Evolutionary conservation across 179 eudicot genomes (phyloP), one percentile per base, ranked within the genome.

Genomic region (Silene noctiflora): DNA sequence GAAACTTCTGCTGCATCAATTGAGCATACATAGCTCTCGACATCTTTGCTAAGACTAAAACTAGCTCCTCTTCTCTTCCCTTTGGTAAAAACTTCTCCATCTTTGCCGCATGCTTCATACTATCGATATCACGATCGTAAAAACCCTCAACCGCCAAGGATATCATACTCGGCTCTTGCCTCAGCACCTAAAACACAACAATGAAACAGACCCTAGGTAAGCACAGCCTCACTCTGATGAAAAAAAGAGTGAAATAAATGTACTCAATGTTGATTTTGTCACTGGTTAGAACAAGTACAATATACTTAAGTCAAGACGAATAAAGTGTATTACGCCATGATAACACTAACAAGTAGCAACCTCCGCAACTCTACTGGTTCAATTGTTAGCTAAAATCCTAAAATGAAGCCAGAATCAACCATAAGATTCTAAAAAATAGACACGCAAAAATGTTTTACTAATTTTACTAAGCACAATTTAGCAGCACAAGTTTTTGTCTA

Each of bases 11-110:
- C 84, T 89, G 97, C 77, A 87, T 73, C 85, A 94, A 69, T 76
- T 94, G 98, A 6, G 93, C 98, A 70, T 88, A 94, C 98, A 92
- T 92, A 0, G 96, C 96, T 81, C 97, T 89, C 1, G 97, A 88
- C 96, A 92, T 87, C 74, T 71, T 86, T 25, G 85, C 91, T 4
- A 83, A 76, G 39, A 83, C 89, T 66, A 76, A 75, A 58, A 89
- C 91, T 73, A 94, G 76, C 85, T 88, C 92, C 81, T 90, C 96
- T 78, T 75, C 86, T 56, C 80, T 86, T 67, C 91, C 91, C 68
- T 77, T 86, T 0, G 86, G 86, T 80, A 88, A 79, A 82, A 94
- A 92, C 83, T 81, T 89, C 78, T 87, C 90, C 98, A 94, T 92
- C 31, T 77, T 86, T 2, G 86, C 89, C 0, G 93, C 98, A 63